Base-by-base conservation (phyloP, 768 basidiomycete genomes). In the Albatrellus ellisii region DNA sequence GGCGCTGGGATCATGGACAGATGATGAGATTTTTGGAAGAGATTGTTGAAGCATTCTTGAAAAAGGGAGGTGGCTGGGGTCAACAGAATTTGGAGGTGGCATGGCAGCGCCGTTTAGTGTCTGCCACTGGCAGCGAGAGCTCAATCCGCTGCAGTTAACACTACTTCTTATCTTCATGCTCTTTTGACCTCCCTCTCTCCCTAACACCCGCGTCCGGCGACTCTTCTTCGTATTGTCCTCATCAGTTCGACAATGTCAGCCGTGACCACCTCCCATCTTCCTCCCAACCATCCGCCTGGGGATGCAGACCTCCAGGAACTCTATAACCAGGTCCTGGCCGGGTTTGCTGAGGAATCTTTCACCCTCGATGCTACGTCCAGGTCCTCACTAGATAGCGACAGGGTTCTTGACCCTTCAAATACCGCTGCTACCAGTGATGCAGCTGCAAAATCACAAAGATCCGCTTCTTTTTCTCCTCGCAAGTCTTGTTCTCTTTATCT, bases 321-420 rank as follows among this genome's bases (percentile, higher is more conserved):
- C 33, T 86, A 84, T 58, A 72, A 83, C 48, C 77, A 82, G 56
- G 81, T 85, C 17, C 77, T 78, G 65, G 73, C 72, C 34, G 73
- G 72, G 22, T 85, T 81, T 51, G 59, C 67, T 24, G 75, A 79
- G 39, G 69, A 70, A 51, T 59, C 68, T 0, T 58, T 61, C 22
- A 47, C 58, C 21, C 28, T 45, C 49, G 58, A 8, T 48, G 49
- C 35, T 42, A 53, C 31, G 32, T 37, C 50, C n/a, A n/a, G n/a
- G n/a, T n/a, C n/a, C n/a, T n/a, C n/a, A n/a, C n/a, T n/a, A n/a
- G n/a, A n/a, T n/a, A n/a, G n/a, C n/a, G n/a, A n/a, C n/a, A n/a
- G n/a, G n/a, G n/a, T n/a, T n/a, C n/a, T n/a, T n/a, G n/a, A n/a
- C n/a, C n/a, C n/a, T n/a, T n/a, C n/a, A n/a, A n/a, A n/a, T n/a